Evolutionary conservation across 305 asterid species (phyloP), one percentile per base, ranked within the genome.

Genomic region (Caryopteris hybrid): DNA sequence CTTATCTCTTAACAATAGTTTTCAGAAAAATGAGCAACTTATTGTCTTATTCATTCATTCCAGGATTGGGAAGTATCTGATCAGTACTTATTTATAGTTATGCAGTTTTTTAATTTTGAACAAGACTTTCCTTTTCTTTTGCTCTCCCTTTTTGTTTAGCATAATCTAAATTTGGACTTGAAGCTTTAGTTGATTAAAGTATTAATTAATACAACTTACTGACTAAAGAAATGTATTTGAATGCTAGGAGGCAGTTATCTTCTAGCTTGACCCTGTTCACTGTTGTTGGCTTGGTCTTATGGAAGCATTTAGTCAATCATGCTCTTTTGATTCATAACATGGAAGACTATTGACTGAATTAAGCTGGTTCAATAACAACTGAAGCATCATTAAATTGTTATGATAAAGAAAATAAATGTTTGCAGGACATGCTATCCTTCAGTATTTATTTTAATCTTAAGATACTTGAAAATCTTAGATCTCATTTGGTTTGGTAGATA

Each of bases 221-320:
- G 29, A 2, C 22, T 31, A 46, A 31, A 39, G 50, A 68, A 39
- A 54, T 25, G 34, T 50, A 43, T 50, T 23, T 38, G 7, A 16
- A 45, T 57, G 12, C 27, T 52, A 39, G 5, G 27, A 38, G 45
- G 58, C 7, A 25, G 64, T 48, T 51, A 46, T 33, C 54, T n/a
- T 48, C 10, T 42, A 56, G 23, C 53, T 60, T 48, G 53, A 22
- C 25, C 31, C 48, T 57, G 59, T 46, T 61, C 25, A 45, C 48
- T 57, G 59, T 46, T 61, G 53, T 43, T 42, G 65, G 68, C 52
- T 61, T 42, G 31, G 12, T 53, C 60, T 9, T 25, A 53, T 33
- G n/a, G 34, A 33, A 65, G 45, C 45, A 63, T 27, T 14, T 25
- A 21, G 47, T 63, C 31, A 21, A 43, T 45, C 21, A 45, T 34